A percentile compares a stretch with the other conserved stretches of the same genome.
Conservation (phyloP, 2,329 filamentous ascomycete species). For the Alternaria arborescens region DNA sequence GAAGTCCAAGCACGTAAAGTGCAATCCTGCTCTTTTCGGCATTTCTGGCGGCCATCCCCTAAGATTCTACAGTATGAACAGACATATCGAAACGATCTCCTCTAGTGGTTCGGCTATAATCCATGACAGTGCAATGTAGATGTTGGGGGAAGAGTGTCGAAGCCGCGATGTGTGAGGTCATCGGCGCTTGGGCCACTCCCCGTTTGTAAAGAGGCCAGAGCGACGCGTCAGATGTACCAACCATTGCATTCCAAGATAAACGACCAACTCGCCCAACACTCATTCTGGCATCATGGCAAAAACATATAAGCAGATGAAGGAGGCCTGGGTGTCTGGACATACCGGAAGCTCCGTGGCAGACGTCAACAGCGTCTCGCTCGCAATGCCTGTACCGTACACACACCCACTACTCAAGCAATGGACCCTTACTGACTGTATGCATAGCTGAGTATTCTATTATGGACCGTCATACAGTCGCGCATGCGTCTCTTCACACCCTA, state of each 20-base stretch:
- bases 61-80: fast-evolving
- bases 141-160: not conserved
- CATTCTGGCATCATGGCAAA: conserved; percentile 41
- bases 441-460: conserved; percentile 82
- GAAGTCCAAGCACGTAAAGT: conserved; percentile 4
- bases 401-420: conserved; percentile 21
- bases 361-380: conserved; percentile 84
- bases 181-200: conserved; percentile 14
- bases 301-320: conserved; percentile 90
- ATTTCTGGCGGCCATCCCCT: not conserved
- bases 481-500: conserved; percentile 85
- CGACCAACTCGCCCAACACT: conserved; percentile 23
- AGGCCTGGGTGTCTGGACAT: conserved; percentile 93
- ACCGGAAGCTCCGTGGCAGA: conserved; percentile 83
- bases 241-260: conserved; percentile 14
- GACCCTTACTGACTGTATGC: conserved; percentile 36
- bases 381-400: conserved; percentile 74
- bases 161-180: conserved; percentile 19
- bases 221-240: conserved; percentile 24
- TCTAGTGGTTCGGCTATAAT: not conserved
- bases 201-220: conserved; percentile 24
- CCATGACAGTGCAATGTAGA: not conserved
- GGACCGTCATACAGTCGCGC: conserved; percentile 86
- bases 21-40: not conserved
- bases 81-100: fast-evolving